Evolutionary conservation across 306 rosid species (phyloP).

Genomic region (Dicorynia guianensis): DNA sequence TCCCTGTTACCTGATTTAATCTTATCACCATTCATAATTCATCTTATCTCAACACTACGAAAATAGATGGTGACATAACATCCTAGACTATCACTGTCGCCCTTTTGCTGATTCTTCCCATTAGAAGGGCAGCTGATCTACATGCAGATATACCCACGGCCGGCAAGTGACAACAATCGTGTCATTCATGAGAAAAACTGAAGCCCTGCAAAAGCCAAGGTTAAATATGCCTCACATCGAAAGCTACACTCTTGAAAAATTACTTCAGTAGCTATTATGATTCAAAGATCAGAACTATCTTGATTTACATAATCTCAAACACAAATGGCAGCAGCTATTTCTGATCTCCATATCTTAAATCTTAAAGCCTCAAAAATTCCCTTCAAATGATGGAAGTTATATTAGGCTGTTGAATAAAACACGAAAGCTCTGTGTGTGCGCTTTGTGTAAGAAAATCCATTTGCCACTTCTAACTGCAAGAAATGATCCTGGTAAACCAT

Average conservation of each 20-base stretch:
- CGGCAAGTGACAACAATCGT: constrained; percentile 11
- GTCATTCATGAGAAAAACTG: constrained; percentile 31
- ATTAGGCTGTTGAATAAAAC: constrained; percentile 20
- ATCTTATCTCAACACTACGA: constrained; percentile 34
- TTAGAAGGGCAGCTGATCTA: constrained; percentile 28
- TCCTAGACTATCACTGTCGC: constrained; percentile 32
- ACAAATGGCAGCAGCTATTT: constrained; percentile 14
- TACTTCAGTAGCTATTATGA: neutral
- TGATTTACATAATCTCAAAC: constrained; percentile 10
- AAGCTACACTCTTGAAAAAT: constrained; percentile 5
- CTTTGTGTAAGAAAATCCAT: constrained; percentile 33
- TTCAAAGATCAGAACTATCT: constrained; percentile 8
- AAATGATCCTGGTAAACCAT: constrained; percentile 31
- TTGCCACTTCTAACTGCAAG: neutral
- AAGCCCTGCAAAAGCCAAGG: constrained; percentile 47
- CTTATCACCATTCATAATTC: constrained; percentile 35
- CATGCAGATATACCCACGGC: constrained; percentile 21
- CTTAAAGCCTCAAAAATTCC: constrained; percentile 21
- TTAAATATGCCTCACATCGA: constrained; percentile 10
- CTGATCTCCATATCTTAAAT: constrained; percentile 16
- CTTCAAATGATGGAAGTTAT: constrained; percentile 12
- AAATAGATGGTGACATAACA: constrained; percentile 25
- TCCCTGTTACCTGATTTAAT: constrained; percentile 46
- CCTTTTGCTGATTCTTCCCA: constrained; percentile 27
- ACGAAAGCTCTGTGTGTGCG: constrained; percentile 11